These are phyloP conservation scores for Neurospora sp. DNA, from an alignment of 495 filamentous ascomycete species.

Conservation along the genomic window DNA sequence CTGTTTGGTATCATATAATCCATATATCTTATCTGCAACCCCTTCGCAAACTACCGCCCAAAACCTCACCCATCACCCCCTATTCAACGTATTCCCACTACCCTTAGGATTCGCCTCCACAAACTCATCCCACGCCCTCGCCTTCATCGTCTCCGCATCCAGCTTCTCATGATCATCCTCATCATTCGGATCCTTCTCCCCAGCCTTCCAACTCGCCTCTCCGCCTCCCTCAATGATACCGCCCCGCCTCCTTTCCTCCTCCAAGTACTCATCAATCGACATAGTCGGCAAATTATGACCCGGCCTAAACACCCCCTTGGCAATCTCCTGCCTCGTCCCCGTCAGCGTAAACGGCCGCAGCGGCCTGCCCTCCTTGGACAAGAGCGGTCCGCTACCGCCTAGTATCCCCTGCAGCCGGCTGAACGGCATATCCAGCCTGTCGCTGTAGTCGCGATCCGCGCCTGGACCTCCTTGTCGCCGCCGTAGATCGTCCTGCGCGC, in stretches of 20 bases:
- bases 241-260: slow-evolving; percentile 77
- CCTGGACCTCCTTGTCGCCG: slow-evolving; percentile 34
- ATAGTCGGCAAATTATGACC: slow-evolving; percentile 94
- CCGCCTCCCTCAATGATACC: slow-evolving; percentile 90
- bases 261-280: slow-evolving; percentile 95
- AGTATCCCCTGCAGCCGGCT: slow-evolving; percentile 27
- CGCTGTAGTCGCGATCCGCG: slow-evolving; percentile 31
- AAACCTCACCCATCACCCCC: slow-evolving; percentile 40
- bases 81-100: slow-evolving; percentile 78
- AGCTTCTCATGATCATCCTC: slow-evolving; percentile 82
- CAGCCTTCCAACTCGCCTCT: slow-evolving; percentile 46
- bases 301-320: slow-evolving; percentile 75
- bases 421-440: neutral
- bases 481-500: slow-evolving; percentile 6
- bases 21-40: neutral
- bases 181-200: slow-evolving; percentile 59
- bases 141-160: slow-evolving; percentile 86
- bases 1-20: neutral
- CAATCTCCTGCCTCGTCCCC: slow-evolving; percentile 64
- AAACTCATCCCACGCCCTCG: slow-evolving; percentile 91
- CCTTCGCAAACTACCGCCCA: neutral
- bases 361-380: slow-evolving; percentile 76
- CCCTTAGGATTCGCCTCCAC: slow-evolving; percentile 82
- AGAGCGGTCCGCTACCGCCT: slow-evolving; percentile 51
- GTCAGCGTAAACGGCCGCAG: slow-evolving; percentile 84